These are phyloP conservation scores for Aspergillus tamarii DNA, from an alignment of 2,329 filamentous ascomycete genomes.

Conservation along the genomic window DNA sequence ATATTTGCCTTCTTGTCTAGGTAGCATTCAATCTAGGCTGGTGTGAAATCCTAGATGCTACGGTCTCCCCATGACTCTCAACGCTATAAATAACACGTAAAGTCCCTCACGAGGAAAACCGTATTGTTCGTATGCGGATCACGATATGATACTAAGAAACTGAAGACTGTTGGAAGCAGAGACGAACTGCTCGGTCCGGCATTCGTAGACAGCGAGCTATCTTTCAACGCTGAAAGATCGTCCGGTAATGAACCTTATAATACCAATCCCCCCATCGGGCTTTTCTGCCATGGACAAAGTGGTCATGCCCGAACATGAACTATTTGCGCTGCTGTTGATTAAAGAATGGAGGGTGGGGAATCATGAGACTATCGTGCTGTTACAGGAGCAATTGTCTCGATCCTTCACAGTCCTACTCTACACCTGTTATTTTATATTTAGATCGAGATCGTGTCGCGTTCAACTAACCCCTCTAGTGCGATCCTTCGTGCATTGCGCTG, in stretches of 20 bases:
- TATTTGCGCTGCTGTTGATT: not conserved
- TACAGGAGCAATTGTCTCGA: not conserved
- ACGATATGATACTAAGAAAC: not conserved
- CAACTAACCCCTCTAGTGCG: not conserved
- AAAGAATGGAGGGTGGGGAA: not conserved
- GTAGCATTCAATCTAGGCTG: not conserved
- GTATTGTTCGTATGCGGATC: not conserved
- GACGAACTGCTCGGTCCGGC: not conserved
- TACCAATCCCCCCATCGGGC: not conserved
- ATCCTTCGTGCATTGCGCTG: not conserved
- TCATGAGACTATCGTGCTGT: not conserved
- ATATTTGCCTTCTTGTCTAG: not conserved
- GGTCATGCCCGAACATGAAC: not conserved
- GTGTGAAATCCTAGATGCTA: not conserved
- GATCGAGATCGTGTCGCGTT: too few relatives aligned
- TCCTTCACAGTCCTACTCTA: not conserved
- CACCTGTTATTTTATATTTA: not conserved
- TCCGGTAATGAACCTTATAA: not conserved
- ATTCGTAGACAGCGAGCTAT: not conserved
- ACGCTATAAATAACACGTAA: not conserved
- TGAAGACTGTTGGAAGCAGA: not conserved
- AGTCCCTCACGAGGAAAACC: not conserved
- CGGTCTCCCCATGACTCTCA: not conserved
- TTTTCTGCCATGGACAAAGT: not conserved
- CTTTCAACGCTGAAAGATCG: not conserved